Conservation (phyloP, 2,329 filamentous ascomycete genomes). For the Penicillium sp. region DNA sequence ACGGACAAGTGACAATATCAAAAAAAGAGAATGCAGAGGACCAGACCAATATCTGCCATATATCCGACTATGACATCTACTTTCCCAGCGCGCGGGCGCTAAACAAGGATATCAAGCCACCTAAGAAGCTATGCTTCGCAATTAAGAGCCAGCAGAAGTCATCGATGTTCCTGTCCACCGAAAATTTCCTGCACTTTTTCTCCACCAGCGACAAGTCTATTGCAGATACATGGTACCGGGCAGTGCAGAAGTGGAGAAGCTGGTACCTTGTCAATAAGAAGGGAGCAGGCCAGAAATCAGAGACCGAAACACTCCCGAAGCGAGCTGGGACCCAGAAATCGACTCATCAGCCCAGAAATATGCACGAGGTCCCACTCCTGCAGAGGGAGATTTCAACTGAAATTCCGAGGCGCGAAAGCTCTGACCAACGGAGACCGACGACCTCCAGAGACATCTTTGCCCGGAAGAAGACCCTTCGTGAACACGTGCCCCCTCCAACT, state of each 20-base stretch:
- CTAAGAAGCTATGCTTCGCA: slow-evolving; percentile 76
- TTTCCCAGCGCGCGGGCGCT: slow-evolving; percentile 60
- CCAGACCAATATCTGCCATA: slow-evolving; percentile 62
- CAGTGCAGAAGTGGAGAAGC: slow-evolving; percentile 73
- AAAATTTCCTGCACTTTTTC: slow-evolving; percentile 89
- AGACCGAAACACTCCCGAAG: slow-evolving; percentile 16
- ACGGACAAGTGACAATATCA: slow-evolving; percentile 62
- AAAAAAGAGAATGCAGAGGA: slow-evolving; percentile 68
- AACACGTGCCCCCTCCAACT: slow-evolving; percentile 24
- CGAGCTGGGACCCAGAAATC: slow-evolving; percentile 22
- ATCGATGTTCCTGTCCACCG: slow-evolving; percentile 68
- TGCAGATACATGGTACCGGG: slow-evolving; percentile 61
- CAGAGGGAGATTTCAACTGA: slow-evolving; percentile 44
- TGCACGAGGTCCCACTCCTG: slow-evolving; percentile 52
- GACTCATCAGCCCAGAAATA: slow-evolving; percentile 22
- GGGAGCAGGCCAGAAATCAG: slow-evolving; percentile 45
- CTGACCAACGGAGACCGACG: slow-evolving; percentile 18
- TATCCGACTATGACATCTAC: slow-evolving; percentile 91
- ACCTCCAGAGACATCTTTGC: slow-evolving; percentile 20
- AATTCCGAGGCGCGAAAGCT: slow-evolving; percentile 39
- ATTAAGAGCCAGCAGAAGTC: slow-evolving; percentile 89
- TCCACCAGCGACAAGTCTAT: slow-evolving; percentile 62
- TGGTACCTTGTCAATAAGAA: slow-evolving; percentile 78
- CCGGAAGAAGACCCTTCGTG: slow-evolving; percentile 24
- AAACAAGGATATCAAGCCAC: slow-evolving; percentile 65